phyloP scores from a whole-genome alignment of 768 basidiomycete genomes.

The Strobilomyces confusus region DNA sequence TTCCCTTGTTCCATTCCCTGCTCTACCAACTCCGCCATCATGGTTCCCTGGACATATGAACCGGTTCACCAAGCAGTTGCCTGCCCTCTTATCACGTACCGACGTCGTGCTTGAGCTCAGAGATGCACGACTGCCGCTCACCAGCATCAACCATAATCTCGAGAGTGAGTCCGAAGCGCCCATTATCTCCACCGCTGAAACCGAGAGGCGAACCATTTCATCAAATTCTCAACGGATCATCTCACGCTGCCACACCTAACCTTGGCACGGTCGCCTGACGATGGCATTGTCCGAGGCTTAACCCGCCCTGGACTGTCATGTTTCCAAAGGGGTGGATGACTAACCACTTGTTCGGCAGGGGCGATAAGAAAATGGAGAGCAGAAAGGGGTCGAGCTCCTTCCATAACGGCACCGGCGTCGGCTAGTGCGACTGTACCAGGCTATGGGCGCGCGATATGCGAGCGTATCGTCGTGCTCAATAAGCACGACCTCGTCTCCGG shows the following conservation, averaged over 20 bases:
- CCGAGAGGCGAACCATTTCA: constrained; percentile 15
- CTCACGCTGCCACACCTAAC: constrained; percentile 20
- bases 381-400: constrained; percentile 58
- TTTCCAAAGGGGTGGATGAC: constrained; percentile 16
- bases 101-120: constrained; percentile 93
- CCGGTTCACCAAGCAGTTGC: constrained; percentile 74
- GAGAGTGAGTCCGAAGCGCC: constrained; percentile 53
- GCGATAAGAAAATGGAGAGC: constrained; percentile 64
- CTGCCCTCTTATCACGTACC: constrained; percentile 71
- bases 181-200: constrained; percentile 2
- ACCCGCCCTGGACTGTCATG: constrained; percentile 4
- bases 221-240: constrained; percentile 12
- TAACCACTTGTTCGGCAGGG: constrained; percentile 37
- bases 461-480: constrained; percentile 87
- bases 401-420: constrained; percentile 36
- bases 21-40: constrained; percentile 72
- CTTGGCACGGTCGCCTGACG: constrained; percentile 14
- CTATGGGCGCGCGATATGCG: constrained; percentile 46
- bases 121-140: constrained; percentile 89
- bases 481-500: constrained; percentile 89
- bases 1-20: constrained; percentile 37
- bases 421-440: constrained; percentile 16
- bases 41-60: constrained; percentile 98
- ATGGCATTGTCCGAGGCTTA: constrained; percentile 7
- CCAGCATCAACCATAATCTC: constrained; percentile 86